Conservation (phyloP, 73 alveolate species). For the Tetrahymena thermophila region DNA sequence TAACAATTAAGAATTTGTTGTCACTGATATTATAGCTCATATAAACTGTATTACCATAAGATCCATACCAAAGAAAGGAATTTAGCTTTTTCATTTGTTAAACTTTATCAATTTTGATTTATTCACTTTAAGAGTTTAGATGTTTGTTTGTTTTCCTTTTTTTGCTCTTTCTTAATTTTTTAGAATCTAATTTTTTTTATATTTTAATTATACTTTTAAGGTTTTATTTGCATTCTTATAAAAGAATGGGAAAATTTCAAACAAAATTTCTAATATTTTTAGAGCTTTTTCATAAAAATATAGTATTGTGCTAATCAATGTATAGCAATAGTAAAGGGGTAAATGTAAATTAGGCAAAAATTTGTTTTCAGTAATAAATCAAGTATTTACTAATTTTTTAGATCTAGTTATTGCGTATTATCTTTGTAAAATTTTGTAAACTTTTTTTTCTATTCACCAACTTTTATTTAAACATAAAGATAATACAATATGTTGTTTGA, state of each 20-base stretch:
- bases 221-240: background rate
- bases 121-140: too few species aligned
- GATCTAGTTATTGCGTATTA: background rate
- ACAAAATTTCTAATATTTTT: background rate
- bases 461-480: background rate
- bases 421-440: too few species aligned
- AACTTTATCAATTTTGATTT: background rate
- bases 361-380: background rate
- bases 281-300: background rate
- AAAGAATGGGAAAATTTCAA: background rate
- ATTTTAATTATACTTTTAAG: background rate
- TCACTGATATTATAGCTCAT: background rate
- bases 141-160: too few species aligned
- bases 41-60: background rate
- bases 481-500: background rate
- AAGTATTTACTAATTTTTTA: background rate
- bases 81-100: background rate
- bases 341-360: background rate
- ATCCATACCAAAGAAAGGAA: background rate
- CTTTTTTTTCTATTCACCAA: background rate
- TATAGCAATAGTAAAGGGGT: background rate
- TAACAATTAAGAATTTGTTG: background rate
- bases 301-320: background rate
- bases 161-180: too few species aligned
- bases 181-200: background rate